Conservation (phyloP, 176 grass and related monocot species). For the Coix lacrymajobi region DNA sequence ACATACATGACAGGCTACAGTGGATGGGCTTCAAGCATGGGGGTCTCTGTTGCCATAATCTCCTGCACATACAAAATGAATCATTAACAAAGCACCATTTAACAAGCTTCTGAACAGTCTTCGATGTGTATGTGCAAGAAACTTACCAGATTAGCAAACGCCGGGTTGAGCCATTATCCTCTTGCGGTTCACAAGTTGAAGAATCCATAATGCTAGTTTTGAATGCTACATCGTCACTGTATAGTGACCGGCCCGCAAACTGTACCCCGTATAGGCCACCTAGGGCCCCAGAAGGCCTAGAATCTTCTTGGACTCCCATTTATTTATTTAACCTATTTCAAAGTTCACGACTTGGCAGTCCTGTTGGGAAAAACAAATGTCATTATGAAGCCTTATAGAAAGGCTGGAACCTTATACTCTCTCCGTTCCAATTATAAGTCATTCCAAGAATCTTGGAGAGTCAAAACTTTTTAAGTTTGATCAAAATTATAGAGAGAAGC, state of each 20-base stretch:
- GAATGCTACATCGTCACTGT: constrained; percentile 33
- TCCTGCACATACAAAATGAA: constrained; percentile 41
- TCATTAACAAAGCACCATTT: background rate
- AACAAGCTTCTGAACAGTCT: background rate
- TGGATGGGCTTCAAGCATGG: constrained; percentile 77
- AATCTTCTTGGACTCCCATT: constrained; percentile 51
- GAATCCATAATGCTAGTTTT: constrained; percentile 21
- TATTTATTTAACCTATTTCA: constrained; percentile 15
- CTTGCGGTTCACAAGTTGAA: constrained; percentile 21
- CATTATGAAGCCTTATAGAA: background rate
- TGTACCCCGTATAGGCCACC: constrained; percentile 58
- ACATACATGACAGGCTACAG: constrained; percentile 75
- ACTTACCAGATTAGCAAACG: constrained; percentile 55
- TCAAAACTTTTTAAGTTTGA: no score
- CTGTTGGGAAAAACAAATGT: background rate
- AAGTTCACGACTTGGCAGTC: background rate
- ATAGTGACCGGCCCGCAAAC: constrained; percentile 23
- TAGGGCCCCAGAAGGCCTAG: constrained; percentile 35
- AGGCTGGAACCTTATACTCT: background rate
- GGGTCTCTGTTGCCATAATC: constrained; percentile 74
- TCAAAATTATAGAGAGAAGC: no score
- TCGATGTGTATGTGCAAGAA: background rate
- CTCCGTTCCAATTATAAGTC: no score
- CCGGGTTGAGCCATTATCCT: constrained; percentile 26
- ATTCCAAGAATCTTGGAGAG: no score